Percentiles rank a stretch among this genome's conserved stretches.
Evolutionary conservation across 441 rosid genomes (phyloP).

Genomic region (Biscutella laevigata): DNA sequence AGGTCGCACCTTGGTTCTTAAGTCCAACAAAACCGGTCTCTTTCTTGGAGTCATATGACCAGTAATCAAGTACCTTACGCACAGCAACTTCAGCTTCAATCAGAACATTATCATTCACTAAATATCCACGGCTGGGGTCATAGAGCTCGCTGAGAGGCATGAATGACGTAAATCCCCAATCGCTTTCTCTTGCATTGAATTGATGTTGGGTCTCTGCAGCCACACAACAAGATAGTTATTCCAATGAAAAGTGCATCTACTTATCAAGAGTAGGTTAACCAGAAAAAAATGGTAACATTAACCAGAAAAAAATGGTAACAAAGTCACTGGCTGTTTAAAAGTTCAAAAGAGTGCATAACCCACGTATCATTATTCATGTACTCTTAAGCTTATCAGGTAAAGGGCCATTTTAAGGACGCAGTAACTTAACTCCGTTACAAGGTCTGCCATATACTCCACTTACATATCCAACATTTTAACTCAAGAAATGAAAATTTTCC

Average conservation of each 20-base stretch:
- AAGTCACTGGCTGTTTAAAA: conserved; percentile 1
- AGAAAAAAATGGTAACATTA: no score
- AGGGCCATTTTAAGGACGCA: neutral
- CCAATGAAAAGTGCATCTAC: conserved; percentile 1
- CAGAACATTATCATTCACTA: conserved; percentile 61
- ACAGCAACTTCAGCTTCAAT: conserved; percentile 84
- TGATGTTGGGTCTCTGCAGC: conserved; percentile 81
- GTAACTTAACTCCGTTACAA: no score
- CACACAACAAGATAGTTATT: conserved; percentile 1
- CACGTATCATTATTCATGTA: neutral
- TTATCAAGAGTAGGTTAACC: conserved; percentile 1
- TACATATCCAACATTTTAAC: no score
- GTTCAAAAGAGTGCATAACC: neutral
- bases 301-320: no score
- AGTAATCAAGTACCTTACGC: conserved; percentile 63
- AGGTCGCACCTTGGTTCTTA: conserved; percentile 92
- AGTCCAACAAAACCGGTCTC: conserved; percentile 93
- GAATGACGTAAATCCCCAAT: conserved; percentile 90
- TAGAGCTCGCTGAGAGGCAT: conserved; percentile 83
- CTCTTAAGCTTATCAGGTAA: neutral
- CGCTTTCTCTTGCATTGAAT: conserved; percentile 80
- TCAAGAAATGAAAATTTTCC: neutral
- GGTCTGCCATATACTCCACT: neutral
- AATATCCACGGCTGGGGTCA: conserved; percentile 66
- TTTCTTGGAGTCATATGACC: conserved; percentile 89